Evolutionary conservation across 2,329 filamentous ascomycete species (phyloP).

Genomic region (Fonsecaea multimorphosa): DNA sequence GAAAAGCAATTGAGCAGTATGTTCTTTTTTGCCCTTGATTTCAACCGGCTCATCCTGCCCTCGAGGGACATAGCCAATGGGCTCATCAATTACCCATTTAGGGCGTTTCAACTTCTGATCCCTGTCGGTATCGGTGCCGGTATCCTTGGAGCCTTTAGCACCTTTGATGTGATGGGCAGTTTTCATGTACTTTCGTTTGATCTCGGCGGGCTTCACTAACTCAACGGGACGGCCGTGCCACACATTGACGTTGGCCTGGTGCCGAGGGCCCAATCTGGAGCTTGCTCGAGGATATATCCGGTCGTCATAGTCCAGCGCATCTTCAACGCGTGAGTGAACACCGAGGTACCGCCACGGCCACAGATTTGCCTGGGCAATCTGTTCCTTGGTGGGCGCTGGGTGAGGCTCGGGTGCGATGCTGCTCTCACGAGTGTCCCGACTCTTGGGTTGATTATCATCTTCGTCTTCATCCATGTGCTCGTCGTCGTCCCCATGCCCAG

Average conservation of each 20-base stretch:
- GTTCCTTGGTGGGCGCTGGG: constrained; percentile 75
- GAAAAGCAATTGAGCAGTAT: constrained; percentile 78
- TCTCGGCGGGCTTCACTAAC: constrained; percentile 84
- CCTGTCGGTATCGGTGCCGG: constrained; percentile 81
- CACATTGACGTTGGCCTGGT: constrained; percentile 82
- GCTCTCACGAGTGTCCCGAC: constrained; percentile 42
- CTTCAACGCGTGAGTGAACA: constrained; percentile 92
- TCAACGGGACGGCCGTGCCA: constrained; percentile 91
- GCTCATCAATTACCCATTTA: constrained; percentile 93
- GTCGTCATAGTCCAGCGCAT: constrained; percentile 95
- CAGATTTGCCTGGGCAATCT: constrained; percentile 88
- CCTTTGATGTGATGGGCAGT: constrained; percentile 72
- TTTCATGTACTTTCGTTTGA: constrained; percentile 76
- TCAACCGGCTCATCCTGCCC: constrained; percentile 74
- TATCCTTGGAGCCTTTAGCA: constrained; percentile 78
- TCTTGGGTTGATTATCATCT: constrained; percentile 67
- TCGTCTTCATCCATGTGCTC: constrained; percentile 70
- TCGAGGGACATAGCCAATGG: constrained; percentile 80
- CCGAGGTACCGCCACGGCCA: constrained; percentile 97
- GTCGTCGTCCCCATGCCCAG: constrained; percentile 65
- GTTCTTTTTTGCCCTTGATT: constrained; percentile 70
- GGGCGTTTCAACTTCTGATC: constrained; percentile 79
- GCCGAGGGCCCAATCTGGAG: constrained; percentile 85
- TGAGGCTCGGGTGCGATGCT: constrained; percentile 56
- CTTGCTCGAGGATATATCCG: constrained; percentile 95